A percentile compares a stretch with the other conserved stretches of the same genome.
Conservation (phyloP, 2,329 filamentous ascomycete species). For the Fusarium tricinctum region DNA sequence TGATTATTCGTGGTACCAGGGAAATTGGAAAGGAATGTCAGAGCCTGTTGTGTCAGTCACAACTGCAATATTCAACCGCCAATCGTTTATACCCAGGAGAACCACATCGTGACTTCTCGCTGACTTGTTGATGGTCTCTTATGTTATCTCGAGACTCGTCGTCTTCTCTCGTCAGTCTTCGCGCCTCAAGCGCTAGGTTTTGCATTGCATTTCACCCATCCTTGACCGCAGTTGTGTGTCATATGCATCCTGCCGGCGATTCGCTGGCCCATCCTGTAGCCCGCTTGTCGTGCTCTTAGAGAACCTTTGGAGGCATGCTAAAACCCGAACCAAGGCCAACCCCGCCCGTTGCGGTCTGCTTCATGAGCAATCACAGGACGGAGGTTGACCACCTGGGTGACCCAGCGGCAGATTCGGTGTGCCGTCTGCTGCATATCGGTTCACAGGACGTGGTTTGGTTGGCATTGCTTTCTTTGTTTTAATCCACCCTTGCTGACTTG, state of each 20-base stretch:
- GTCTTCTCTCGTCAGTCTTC: constrained; percentile 26
- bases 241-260: constrained; percentile 36
- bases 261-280: constrained; percentile 43
- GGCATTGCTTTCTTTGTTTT: constrained; percentile 41
- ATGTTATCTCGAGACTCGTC: constrained; percentile 15
- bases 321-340: constrained; percentile 31
- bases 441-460: constrained; percentile 43
- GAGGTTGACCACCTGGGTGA: constrained; percentile 33
- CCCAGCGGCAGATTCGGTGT: constrained; percentile 47
- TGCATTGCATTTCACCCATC: constrained; percentile 24
- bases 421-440: constrained; percentile 46
- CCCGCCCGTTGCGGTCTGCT: constrained; percentile 30
- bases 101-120: constrained; percentile 11
- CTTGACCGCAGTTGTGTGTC: constrained; percentile 37
- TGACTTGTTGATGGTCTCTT: constrained; percentile 1
- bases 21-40: constrained; percentile 2
- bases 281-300: constrained; percentile 29
- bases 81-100: constrained; percentile 12
- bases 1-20: background rate
- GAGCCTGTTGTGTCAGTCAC: constrained; percentile 25
- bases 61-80: constrained; percentile 17
- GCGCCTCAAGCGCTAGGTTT: constrained; percentile 27
- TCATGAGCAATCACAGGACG: constrained; percentile 44
- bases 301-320: constrained; percentile 24
- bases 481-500: constrained; percentile 49